These are phyloP conservation scores for Prototheca cutis DNA, from an alignment of 163 green algal genomes.

Conservation along the genomic window DNA sequence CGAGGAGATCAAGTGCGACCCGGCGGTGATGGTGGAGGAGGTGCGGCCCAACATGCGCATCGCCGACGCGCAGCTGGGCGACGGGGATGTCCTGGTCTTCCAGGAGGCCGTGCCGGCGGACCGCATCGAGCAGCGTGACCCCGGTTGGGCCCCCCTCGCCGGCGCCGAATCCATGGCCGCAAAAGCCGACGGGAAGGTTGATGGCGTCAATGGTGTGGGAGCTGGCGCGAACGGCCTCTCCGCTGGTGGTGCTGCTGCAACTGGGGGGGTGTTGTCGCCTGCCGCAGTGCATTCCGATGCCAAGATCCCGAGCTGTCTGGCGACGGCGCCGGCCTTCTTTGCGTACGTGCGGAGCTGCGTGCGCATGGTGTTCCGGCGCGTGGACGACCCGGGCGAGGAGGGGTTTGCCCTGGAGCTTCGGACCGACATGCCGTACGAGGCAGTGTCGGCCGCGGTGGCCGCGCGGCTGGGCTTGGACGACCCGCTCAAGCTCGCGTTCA, in stretches of 20 bases:
- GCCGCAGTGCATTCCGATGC: no score
- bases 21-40: constrained; percentile 62
- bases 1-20: constrained; percentile 90
- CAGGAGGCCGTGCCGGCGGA: constrained; percentile 38
- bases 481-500: constrained; percentile 38
- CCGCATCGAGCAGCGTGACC: neutral
- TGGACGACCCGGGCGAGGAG: constrained; percentile 29
- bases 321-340: constrained; percentile 58
- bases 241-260: no score
- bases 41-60: constrained; percentile 23
- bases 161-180: no score
- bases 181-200: no score
- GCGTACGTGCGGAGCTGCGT: constrained; percentile 60
- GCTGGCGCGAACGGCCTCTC: no score
- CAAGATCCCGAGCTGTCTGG: no score
- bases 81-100: constrained; percentile 84
- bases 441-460: constrained; percentile 57
- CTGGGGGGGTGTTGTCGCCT: no score
- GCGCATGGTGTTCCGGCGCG: constrained; percentile 51
- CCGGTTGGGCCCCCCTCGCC: constrained; percentile 20
- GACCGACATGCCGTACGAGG: constrained; percentile 64
- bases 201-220: no score
- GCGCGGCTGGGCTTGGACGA: constrained; percentile 37
- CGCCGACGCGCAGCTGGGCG: constrained; percentile 43
- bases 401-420: constrained; percentile 63